Evolutionary conservation across 2,329 filamentous ascomycete genomes (phyloP).

Genomic region (Fonsecaea pugnacius): DNA sequence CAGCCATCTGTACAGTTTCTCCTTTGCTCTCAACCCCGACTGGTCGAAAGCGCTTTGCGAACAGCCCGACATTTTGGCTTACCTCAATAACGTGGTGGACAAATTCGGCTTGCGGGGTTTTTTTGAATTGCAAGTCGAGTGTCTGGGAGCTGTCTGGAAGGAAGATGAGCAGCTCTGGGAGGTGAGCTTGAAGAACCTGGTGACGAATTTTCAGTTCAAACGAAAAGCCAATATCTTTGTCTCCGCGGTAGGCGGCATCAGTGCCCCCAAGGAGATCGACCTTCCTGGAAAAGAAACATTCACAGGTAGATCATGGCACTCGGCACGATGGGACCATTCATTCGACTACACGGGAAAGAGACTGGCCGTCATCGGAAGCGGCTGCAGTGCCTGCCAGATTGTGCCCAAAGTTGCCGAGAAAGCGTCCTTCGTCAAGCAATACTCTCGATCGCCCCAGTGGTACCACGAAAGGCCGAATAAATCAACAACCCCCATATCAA

Average conservation of each 20-base stretch:
- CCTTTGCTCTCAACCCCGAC: constrained; percentile 57
- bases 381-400: constrained; percentile 62
- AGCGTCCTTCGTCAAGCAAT: constrained; percentile 7
- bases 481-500: constrained; percentile 46
- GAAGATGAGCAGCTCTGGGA: constrained; percentile 37
- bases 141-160: constrained; percentile 38
- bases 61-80: constrained; percentile 52
- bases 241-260: constrained; percentile 41
- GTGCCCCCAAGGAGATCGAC: constrained; percentile 37
- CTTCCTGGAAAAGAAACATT: constrained; percentile 59
- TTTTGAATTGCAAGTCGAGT: constrained; percentile 36
- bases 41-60: constrained; percentile 57
- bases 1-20: constrained; percentile 60
- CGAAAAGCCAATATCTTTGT: constrained; percentile 38
- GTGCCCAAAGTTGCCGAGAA: constrained; percentile 47
- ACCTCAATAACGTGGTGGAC: constrained; percentile 45
- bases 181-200: constrained; percentile 38
- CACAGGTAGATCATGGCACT: constrained; percentile 60
- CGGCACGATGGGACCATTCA: constrained; percentile 59
- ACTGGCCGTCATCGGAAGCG: constrained; percentile 62
- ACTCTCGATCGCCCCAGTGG: constrained; percentile 2
- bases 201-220: background rate
- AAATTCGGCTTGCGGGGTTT: constrained; percentile 40
- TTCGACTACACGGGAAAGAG: constrained; percentile 57
- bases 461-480: constrained; percentile 41